Conservation (phyloP, 2,329 filamentous ascomycete genomes). For the Tolypocladium tundrense region DNA sequence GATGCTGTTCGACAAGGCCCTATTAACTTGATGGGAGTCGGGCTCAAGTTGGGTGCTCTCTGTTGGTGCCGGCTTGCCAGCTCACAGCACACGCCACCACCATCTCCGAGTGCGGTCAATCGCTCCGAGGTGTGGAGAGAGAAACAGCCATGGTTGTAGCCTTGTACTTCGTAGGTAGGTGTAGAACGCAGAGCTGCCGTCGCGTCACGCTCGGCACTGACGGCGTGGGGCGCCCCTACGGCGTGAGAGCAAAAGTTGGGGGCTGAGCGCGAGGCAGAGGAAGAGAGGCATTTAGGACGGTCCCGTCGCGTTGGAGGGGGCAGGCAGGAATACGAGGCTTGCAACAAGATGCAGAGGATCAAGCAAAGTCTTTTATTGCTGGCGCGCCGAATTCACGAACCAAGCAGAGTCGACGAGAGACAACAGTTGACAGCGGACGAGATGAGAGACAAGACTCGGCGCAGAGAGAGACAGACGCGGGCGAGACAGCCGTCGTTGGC, state of each 20-base stretch:
- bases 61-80: slow-evolving; percentile 2
- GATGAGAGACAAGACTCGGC: not conserved
- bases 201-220: not conserved
- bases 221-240: not conserved
- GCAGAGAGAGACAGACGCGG: not conserved
- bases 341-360: not conserved
- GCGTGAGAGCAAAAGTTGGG: not conserved
- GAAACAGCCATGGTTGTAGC: not conserved
- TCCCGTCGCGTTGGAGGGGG: not conserved
- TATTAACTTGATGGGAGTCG: not conserved
- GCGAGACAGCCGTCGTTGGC: not conserved
- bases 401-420: not conserved
- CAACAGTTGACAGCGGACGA: not conserved
- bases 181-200: not conserved
- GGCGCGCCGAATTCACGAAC: not conserved
- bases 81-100: slow-evolving; percentile 6
- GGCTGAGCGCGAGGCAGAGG: not conserved
- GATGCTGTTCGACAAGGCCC: not conserved
- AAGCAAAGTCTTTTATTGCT: not conserved
- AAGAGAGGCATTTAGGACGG: not conserved
- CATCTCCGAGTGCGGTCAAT: slow-evolving; percentile 4
- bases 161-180: not conserved
- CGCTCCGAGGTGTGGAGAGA: slow-evolving; percentile 3
- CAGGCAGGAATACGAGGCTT: not conserved
- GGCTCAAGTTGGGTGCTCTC: not conserved